Evolutionary conservation across 2,329 filamentous ascomycete species (phyloP), one percentile per base, ranked within the genome.

Genomic region (Zasmidium angulare): DNA sequence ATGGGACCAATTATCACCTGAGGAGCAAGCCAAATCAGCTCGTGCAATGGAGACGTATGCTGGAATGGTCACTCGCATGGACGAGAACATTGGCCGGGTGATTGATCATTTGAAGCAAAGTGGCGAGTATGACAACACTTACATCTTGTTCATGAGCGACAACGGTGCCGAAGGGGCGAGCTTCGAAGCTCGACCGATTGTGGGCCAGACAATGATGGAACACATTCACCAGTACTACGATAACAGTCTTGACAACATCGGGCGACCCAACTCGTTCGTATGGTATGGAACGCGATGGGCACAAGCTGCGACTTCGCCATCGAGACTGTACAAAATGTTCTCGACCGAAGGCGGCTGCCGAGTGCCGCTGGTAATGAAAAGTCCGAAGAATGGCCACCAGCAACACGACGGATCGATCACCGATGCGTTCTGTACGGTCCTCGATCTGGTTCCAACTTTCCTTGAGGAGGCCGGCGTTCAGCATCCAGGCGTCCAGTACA

Each of bases 11-110:
- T 19, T 49, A 14, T 6, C 14, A 17, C 46, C 46, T 11, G 46
- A 49, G 4, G 20, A 49, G 19, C 46, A 49, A 49, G 46, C 46
- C 9, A 49, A 49, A 22, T 49, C 46, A 10, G 46, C 46, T 24
- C 46, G 46, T 49, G 46, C 46, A 49, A 49, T 49, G 46, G 46
- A 49, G 46, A 49, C 46, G 10, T 49, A 49, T 19, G 46, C 46
- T 22, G 46, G 20, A 20, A 49, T 49, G 46, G 46, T 49, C 46
- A 6, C 46, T 12, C 12, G 46, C 9, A 49, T 49, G 46, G 46
- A 49, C 19, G 46, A 49, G 19, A 49, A 49, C 22, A 24, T 49
- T 22, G 46, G 46, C 20, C 12, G 19, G 17, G 46, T 49, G 7
- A 24, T 49, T 10, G 17, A 22, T 24, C 19, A 22, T 4, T 17